Percentiles rank a stretch among this genome's conserved stretches.
These are phyloP conservation scores for Zygotorulaspora mrakii DNA, from an alignment of 1,139 yeast species.

Conservation along the genomic window DNA sequence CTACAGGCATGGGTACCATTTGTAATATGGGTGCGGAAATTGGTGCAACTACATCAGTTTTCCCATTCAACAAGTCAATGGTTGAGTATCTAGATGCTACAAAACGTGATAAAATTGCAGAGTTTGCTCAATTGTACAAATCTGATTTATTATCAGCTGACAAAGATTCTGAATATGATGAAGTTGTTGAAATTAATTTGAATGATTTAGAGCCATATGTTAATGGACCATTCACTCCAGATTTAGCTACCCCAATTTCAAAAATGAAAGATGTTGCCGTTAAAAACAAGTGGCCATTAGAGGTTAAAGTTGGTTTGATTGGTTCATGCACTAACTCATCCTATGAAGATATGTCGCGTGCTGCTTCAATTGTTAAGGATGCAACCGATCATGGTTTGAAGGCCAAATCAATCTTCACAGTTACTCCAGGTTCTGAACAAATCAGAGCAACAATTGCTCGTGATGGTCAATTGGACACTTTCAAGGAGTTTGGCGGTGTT, in stretches of 20 bases:
- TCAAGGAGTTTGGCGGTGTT: slow-evolving; percentile 89
- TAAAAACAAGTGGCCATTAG: slow-evolving; percentile 89
- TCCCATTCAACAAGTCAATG: slow-evolving; percentile 95
- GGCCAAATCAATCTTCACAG: slow-evolving; percentile 86
- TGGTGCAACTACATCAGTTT: slow-evolving; percentile 97
- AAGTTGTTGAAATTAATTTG: slow-evolving; percentile 90
- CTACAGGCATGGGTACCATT: slow-evolving; percentile 99
- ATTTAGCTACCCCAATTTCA: slow-evolving; percentile 95
- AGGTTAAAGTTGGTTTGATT: slow-evolving; percentile 91
- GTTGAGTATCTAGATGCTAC: slow-evolving; percentile 86
- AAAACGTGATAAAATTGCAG: slow-evolving; percentile 76
- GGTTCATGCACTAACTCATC: slow-evolving; percentile 99
- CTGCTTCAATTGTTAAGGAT: slow-evolving; percentile 88
- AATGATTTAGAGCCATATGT: slow-evolving; percentile 94
- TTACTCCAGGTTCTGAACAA: slow-evolving; percentile 99
- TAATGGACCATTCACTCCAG: slow-evolving; percentile 99
- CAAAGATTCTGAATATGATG: slow-evolving; percentile 93
- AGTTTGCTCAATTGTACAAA: slow-evolving; percentile 72
- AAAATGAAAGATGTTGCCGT: slow-evolving; percentile 85
- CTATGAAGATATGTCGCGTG: slow-evolving; percentile 97
- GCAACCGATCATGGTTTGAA: slow-evolving; percentile 89
- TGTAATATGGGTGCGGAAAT: slow-evolving; percentile 99
- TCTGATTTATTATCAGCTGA: slow-evolving; percentile 84
- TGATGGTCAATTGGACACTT: slow-evolving; percentile 89
- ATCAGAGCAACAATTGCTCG: slow-evolving; percentile 97